Evolutionary conservation across 306 rosid genomes (phyloP), one percentile per base, ranked within the genome.

Genomic region (Carpinus viminea): DNA sequence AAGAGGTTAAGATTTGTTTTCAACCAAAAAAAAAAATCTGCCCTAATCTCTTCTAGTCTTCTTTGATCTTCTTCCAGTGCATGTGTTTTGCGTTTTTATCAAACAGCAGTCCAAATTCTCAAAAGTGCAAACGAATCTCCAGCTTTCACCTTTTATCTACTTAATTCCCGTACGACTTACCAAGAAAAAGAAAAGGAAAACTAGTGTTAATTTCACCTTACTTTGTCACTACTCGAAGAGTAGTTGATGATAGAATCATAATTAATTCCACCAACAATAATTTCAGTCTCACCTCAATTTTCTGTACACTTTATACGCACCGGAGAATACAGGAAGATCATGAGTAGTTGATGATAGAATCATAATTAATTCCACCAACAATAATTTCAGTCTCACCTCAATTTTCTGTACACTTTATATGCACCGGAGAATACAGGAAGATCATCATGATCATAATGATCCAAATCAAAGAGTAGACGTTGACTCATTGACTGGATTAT

Each of bases 391-490:
- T 16, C 24, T 56, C 71, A 16, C 28, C 31, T 77, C 55, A 31
- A 45, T 51, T 45, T 11, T 60, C 75, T 11, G 28, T 65, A 47
- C 21, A 3, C 5, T 34, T 34, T 75, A 51, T 48, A 24, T 16
- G 45, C 59, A 16, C 20, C 12, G 52, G 57, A 74, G 1, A 31
- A 53, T 50, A 24, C 7, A 68, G 31, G 41, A 36, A 24, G 45
- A 12, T 31, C 45, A 74, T 60, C 48, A 41, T 24, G 62, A 79
- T 79, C 77, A 75, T 75, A 55, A 70, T 66, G 69, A 65, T 64
- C 71, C 47, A 50, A 71, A 73, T 57, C 82, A 9, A 48, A 80
- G 76, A 56, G 76, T 61, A 13, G 60, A 84, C 13, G 76, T 80
- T 76, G 82, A 76, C 79, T 13, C 13, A 73, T 80, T 76, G 82